phyloP scores from a whole-genome alignment of 1,284 basidiomycete genomes.

The Boletus semigastroideus region DNA sequence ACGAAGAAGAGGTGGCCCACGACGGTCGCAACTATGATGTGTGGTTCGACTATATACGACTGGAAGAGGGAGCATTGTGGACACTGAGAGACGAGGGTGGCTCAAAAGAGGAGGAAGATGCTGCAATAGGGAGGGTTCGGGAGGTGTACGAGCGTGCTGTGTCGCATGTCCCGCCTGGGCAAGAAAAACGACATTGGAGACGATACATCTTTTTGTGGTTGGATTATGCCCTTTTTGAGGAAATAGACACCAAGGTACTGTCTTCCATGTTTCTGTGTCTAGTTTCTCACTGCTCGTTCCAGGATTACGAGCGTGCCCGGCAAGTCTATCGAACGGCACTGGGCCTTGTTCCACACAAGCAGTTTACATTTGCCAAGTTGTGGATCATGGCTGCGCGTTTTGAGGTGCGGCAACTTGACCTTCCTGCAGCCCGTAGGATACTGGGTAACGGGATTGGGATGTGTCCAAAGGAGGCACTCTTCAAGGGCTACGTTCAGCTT shows the following conservation, averaged over 20 bases:
- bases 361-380: slow-evolving; percentile 96
- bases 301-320: slow-evolving; percentile 83
- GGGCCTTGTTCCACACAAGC: slow-evolving; percentile 89
- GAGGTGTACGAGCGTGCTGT: slow-evolving; percentile 97
- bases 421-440: slow-evolving; percentile 85
- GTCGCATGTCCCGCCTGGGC: slow-evolving; percentile 90
- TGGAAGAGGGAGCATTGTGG: slow-evolving; percentile 88
- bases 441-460: slow-evolving; percentile 92
- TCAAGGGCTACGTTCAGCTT: slow-evolving; percentile 93
- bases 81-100: slow-evolving; percentile 77
- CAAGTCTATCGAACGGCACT: slow-evolving; percentile 94
- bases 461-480: slow-evolving; percentile 92
- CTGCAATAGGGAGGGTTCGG: slow-evolving; percentile 65
- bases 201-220: slow-evolving; percentile 98
- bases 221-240: slow-evolving; percentile 96
- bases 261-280: not conserved
- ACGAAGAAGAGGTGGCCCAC: slow-evolving; percentile 90
- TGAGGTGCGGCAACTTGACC: slow-evolving; percentile 84
- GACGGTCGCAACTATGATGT: slow-evolving; percentile 94
- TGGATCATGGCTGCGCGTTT: slow-evolving; percentile 93
- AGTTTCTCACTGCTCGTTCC: slow-evolving; percentile 5
- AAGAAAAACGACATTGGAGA: slow-evolving; percentile 90
- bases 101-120: slow-evolving; percentile 63
- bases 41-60: slow-evolving; percentile 95
- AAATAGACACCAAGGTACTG: slow-evolving; percentile 85